Evolutionary conservation across 2,329 filamentous ascomycete genomes (phyloP), one percentile per base, ranked within the genome.

Genomic region (Aplosporella prunicola): DNA sequence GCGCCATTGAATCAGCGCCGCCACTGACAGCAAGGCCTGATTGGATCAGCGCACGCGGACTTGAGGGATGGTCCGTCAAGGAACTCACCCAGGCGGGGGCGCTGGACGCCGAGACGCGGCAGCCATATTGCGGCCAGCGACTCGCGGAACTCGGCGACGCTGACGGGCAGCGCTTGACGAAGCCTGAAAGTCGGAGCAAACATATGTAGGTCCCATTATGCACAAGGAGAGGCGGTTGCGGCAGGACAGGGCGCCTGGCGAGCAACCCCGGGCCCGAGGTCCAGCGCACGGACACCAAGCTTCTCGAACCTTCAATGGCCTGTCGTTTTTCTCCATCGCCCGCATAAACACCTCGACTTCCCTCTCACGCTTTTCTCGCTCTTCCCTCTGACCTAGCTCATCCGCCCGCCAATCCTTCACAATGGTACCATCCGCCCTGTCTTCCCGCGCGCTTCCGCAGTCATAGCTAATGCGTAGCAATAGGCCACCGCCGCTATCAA

Each of bases 1-100:
- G 68, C 18, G 89, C 89, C 88, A 96, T 98, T n/a, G 89, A 96
- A 60, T 98, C 91, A 25, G 91, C 83, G 6, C 91, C 91, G 16
- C 91, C 91, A 53, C 88, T 95, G 43, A 96, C 68, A 11, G 88
- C 91, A 42, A 96, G 65, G 37, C 72, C 64, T 64, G 23, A n/a
- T n/a, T n/a, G n/a, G n/a, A 24, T 6, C 17, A 15, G n/a, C 7
- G 24, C 16, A 18, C 17, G 7, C 15, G 9, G 13, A 17, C 9
- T 10, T 8, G 18, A 13, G 23, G 23, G 14, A 27, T n/a, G n/a
- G n/a, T n/a, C n/a, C n/a, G n/a, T n/a, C n/a, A n/a, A n/a, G n/a
- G 23, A 14, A 32, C 39, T 33, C 22, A 41, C 39, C 39, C 32
- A 41, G 29, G 14, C 39, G 39, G 13, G 39, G 39, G 22, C 31